Base-by-base conservation (phyloP, 23 red algal species). In the Gracilariopsis chorda region DNA sequence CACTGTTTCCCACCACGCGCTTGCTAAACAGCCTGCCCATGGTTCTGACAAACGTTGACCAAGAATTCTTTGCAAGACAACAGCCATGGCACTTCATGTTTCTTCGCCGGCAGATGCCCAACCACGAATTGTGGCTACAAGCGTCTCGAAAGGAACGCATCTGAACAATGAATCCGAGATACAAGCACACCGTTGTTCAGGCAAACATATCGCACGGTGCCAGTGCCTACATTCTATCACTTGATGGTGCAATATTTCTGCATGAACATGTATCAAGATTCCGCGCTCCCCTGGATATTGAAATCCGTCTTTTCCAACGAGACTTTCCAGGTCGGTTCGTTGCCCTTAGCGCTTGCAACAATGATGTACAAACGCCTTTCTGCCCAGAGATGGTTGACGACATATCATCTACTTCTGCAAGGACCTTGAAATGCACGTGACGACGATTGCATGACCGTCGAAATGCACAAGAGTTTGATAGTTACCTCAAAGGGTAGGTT, bases 11-110 rank as follows among this genome's bases (percentile, higher is more conserved):
- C 12, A 94, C 71, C n/a, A 69, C 69, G 13, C 48, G 74, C 11
- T 80, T 94, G 71, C 65, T 63, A 17, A 67, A 53, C 11, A 78
- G 33, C 48, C 34, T 94, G 16, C 79, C 91, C 36, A 33, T 43
- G 33, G 42, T 80, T 20, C 56, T 94, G 19, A 58, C 69, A 3
- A 43, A 86, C 23, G 63, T 88, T 8, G 91, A 94, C 43, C 80
- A 87, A 75, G 91, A 94, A 65, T 86, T 65, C 11, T 14, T 94
- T 58, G 88, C 64, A 0, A 55, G 81, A 53, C 77, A 80, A 76
- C 55, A 30, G 21, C 64, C 86, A 13, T 96, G 94, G 94, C 94
- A 96, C 72, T 87, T 87, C 27, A 78, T 96, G 21, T 92, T 78
- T 41, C 84, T 96, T 36, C 86, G 94, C 32, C 40, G 94, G 47